phyloP scores from a whole-genome alignment of 495 filamentous ascomycete species.

The Podospora tetraspora region DNA sequence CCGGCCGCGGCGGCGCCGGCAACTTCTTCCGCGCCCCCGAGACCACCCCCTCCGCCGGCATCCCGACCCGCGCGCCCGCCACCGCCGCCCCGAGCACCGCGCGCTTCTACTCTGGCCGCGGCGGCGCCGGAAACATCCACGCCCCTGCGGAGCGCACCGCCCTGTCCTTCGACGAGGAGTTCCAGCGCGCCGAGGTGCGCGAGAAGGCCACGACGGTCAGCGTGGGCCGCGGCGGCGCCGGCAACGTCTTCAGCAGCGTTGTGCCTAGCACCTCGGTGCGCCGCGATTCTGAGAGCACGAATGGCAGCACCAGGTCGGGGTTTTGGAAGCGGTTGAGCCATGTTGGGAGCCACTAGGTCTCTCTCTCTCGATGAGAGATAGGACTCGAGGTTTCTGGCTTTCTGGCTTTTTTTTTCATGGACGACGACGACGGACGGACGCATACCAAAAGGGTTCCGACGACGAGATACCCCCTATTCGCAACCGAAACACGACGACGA shows the following conservation, averaged over 20 bases:
- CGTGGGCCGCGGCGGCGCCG: constrained; percentile 83
- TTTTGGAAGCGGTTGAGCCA: constrained; percentile 15
- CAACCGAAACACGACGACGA: not conserved
- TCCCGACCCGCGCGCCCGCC: constrained; percentile 27
- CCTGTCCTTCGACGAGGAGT: constrained; percentile 91
- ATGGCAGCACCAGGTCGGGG: constrained; percentile 15
- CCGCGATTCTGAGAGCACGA: constrained; percentile 31
- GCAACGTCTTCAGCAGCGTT: constrained; percentile 56
- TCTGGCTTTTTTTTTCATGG: too few species aligned
- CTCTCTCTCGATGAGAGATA: too few species aligned
- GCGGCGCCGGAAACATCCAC: constrained; percentile 86
- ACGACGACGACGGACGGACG: not conserved
- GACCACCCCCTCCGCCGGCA: constrained; percentile 46
- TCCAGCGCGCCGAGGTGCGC: constrained; percentile 56
- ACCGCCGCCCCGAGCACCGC: constrained; percentile 30
- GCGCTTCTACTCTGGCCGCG: constrained; percentile 74
- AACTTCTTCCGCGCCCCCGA: constrained; percentile 71
- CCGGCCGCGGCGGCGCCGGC: constrained; percentile 82
- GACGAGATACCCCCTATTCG: not conserved
- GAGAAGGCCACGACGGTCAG: constrained; percentile 56
- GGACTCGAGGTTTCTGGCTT: not conserved
- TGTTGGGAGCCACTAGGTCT: constrained; percentile 9
- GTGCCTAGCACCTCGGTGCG: constrained; percentile 18
- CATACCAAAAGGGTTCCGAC: not conserved
- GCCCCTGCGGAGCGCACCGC: constrained; percentile 57